phyloP scores from a whole-genome alignment of 2,329 filamentous ascomycete genomes.

The Epichloe sylvatica region DNA sequence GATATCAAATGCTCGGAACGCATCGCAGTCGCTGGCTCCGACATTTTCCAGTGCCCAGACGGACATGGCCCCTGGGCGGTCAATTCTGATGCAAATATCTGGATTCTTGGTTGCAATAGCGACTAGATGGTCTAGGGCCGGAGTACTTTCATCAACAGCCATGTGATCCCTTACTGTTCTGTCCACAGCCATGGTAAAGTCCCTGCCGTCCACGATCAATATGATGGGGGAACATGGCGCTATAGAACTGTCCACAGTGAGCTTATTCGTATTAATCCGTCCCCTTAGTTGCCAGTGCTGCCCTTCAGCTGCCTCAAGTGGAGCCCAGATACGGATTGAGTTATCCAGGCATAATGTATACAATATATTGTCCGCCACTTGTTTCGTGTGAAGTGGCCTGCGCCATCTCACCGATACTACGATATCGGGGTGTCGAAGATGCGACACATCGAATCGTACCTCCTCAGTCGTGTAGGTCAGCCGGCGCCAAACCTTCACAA shows the following conservation, averaged over 20 bases:
- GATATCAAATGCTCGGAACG: slow-evolving; percentile 68
- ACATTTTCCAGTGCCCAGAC: slow-evolving; percentile 88
- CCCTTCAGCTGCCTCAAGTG: slow-evolving; percentile 55
- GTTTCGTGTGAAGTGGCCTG: slow-evolving; percentile 59
- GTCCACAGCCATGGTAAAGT: slow-evolving; percentile 67
- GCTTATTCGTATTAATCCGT: slow-evolving; percentile 59
- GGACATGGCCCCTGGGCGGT: slow-evolving; percentile 74
- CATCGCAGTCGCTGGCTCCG: slow-evolving; percentile 51
- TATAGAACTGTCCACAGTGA: slow-evolving; percentile 39
- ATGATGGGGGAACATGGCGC: slow-evolving; percentile 26
- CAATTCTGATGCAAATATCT: slow-evolving; percentile 75
- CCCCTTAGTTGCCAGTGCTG: slow-evolving; percentile 69
- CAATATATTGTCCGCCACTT: slow-evolving; percentile 71
- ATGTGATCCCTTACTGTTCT: slow-evolving; percentile 49
- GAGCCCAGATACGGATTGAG: slow-evolving; percentile 69
- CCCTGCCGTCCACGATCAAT: slow-evolving; percentile 69
- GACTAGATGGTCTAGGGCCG: slow-evolving; percentile 71
- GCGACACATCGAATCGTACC: slow-evolving; percentile 78
- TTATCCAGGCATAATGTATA: slow-evolving; percentile 81
- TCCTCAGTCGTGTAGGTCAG: slow-evolving; percentile 72
- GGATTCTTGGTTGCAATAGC: slow-evolving; percentile 73
- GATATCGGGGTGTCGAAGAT: slow-evolving; percentile 68
- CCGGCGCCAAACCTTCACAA: slow-evolving; percentile 88
- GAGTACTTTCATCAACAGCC: slow-evolving; percentile 42
- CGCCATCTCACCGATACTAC: slow-evolving; percentile 85